These are phyloP conservation scores for Artemisia tridentata DNA, from an alignment of 129 eudicot genomes.

Conservation along the genomic window DNA sequence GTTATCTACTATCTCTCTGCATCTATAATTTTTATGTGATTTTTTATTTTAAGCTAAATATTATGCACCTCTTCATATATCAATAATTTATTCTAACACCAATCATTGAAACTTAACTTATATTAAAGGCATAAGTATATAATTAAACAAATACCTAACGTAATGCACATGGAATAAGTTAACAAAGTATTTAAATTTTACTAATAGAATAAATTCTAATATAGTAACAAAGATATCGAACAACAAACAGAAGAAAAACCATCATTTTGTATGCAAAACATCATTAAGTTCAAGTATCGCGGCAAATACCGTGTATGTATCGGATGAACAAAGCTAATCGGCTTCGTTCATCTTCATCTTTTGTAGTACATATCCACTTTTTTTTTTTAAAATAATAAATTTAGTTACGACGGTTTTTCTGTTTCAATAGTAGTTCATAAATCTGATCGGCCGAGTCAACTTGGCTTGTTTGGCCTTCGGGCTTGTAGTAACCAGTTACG, in stretches of 20 bases:
- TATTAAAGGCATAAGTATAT: neutral
- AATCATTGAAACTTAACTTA: no score
- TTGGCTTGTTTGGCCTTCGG: conserved; percentile 45
- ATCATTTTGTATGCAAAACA: neutral
- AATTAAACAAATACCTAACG: neutral
- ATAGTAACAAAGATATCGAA: neutral
- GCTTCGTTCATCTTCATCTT: conserved; percentile 17
- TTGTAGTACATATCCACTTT: neutral
- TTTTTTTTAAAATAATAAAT: neutral
- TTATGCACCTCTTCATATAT: no score
- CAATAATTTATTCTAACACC: no score
- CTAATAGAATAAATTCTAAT: neutral
- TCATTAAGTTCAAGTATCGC: neutral
- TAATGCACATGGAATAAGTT: neutral
- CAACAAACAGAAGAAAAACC: neutral
- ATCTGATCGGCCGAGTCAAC: conserved; percentile 55
- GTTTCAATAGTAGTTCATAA: conserved; percentile 47
- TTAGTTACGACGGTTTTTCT: conserved; percentile 34
- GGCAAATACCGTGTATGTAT: neutral
- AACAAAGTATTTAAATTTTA: neutral
- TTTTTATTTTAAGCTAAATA: no score
- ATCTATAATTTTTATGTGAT: no score
- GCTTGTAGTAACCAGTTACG: conserved; percentile 74
- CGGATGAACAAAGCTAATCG: neutral
- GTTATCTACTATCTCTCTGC: no score